Percentiles rank a stretch among this genome's conserved stretches.
Evolutionary conservation across 441 rosid genomes (phyloP).

Genomic region (Adansonia gregorii): DNA sequence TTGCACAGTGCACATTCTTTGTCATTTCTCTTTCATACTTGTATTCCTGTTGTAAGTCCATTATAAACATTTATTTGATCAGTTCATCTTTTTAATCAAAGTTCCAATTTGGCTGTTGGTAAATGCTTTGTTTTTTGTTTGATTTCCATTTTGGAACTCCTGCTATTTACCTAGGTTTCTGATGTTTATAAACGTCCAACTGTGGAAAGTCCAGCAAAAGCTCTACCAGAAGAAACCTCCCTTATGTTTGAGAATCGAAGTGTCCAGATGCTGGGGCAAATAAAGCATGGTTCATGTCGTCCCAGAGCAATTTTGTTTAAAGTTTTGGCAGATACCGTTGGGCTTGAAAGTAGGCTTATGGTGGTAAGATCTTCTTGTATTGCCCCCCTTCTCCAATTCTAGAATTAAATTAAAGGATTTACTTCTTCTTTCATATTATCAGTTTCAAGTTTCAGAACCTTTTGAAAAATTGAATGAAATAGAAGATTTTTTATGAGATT

Average conservation of each 20-base stretch:
- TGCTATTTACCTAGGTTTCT: conserved; percentile 64
- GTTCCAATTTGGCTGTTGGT: conserved; percentile 8
- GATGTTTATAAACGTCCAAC: conserved; percentile 83
- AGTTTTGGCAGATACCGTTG: conserved; percentile 92
- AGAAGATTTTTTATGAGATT: neutral
- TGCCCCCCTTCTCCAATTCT: conserved; percentile 2
- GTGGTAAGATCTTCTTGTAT: conserved; percentile 66
- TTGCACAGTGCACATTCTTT: neutral
- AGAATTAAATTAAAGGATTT: conserved; percentile 11
- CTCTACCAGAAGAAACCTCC: conserved; percentile 74
- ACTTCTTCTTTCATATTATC: conserved; percentile 6
- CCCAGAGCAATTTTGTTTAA: conserved; percentile 94
- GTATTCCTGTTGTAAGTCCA: neutral
- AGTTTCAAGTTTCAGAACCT: neutral
- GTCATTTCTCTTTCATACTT: neutral
- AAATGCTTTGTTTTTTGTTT: conserved; percentile 1
- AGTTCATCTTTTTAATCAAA: neutral
- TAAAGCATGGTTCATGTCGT: conserved; percentile 90
- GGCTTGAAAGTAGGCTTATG: conserved; percentile 90
- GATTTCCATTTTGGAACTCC: neutral
- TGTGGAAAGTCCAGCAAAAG: conserved; percentile 85
- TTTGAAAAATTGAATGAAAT: conserved; percentile 5
- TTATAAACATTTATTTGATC: conserved; percentile 16
- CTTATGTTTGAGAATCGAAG: conserved; percentile 69
- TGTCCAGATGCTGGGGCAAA: conserved; percentile 89